A percentile compares a stretch with the other conserved stretches of the same genome.
Conservation (phyloP, 140 eudicot genomes). For the Senecio squalidus region DNA sequence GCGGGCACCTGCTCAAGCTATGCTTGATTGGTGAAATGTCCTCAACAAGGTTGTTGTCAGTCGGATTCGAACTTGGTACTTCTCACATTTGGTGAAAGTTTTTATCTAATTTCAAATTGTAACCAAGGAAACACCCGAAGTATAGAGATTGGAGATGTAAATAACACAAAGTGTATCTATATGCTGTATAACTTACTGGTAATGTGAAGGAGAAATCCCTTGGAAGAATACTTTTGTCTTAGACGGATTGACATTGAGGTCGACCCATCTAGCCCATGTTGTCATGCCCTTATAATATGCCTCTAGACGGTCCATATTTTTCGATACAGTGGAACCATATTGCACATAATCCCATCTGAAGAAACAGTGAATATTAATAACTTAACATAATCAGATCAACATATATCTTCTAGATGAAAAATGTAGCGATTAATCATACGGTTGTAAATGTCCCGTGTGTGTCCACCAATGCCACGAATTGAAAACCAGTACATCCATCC, state of each 20-base stretch:
- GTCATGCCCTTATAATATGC: constrained; percentile 65
- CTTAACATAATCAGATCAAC: background rate
- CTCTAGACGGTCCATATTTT: constrained; percentile 61
- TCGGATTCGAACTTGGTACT: too few species aligned
- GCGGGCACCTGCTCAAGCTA: too few species aligned
- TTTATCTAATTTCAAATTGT: too few species aligned
- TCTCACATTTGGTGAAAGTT: too few species aligned
- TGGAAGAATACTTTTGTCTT: constrained; percentile 68
- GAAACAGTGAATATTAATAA: background rate
- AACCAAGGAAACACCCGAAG: too few species aligned
- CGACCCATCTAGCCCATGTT: constrained; percentile 84
- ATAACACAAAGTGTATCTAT: too few species aligned
- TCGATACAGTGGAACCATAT: constrained; percentile 45
- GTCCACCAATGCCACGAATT: constrained; percentile 99
- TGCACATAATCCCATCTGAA: constrained; percentile 70
- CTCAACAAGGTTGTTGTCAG: too few species aligned
- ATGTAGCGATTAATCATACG: constrained; percentile 31
- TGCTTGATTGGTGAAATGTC: too few species aligned
- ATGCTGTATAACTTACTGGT: constrained; percentile 38
- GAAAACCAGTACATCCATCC: constrained; percentile 79
- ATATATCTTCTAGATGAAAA: background rate
- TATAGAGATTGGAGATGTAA: too few species aligned
- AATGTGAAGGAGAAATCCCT: constrained; percentile 80
- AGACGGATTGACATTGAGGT: constrained; percentile 49
- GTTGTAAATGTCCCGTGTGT: constrained; percentile 62